Base-by-base conservation (phyloP, 805 yeast genomes). In the Henningerozyma blattae region DNA sequence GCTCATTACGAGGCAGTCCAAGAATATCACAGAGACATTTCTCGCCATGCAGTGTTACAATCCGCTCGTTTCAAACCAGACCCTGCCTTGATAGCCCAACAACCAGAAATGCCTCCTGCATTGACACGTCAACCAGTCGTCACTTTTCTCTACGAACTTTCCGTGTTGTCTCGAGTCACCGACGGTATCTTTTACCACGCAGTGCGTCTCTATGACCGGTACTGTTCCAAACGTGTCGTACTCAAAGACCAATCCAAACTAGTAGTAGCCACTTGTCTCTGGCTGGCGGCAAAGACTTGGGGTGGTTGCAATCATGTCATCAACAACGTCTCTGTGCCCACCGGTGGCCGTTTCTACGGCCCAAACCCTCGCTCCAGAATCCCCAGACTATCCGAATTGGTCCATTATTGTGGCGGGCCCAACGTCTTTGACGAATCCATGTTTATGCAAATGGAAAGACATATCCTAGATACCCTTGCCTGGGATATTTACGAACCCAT, bases 211-310 rank as follows among this genome's bases (percentile, higher is more conserved):
- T 81, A 89, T 40, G 98, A 89, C 56, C 72, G 96, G 40, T 89
- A 89, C 61, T 82, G 94, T 53, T 80, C 94, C 34, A 80, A 77
- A 47, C 68, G 97, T 46, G 75, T 86, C 6, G 91, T 87, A 1
- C 68, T 81, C 42, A 72, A 77, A 44, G 87, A 82, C 37, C 97
- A 87, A 58, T 77, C 84, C 40, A 95, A 87, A 57, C 67, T 89
- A 34, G 89, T 89, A 9, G 85, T 93, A 22, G 81, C 94, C 40
- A 84, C 95, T 4, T 84, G 95, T 40, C 62, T 89, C 24, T 89
- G 97, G 96, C 70, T 89, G 22, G 84, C 95, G 2, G 77, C 95
- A 18, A 89, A 89, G 55, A 67, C 77, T n/a, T 72, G 71, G 47
- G 84, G 84, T 32, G 84, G 84, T 26, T 76, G 78, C 54, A 74